Conservation (phyloP, 352 stramenopile genomes). For the Phytophthora hybrid region DNA sequence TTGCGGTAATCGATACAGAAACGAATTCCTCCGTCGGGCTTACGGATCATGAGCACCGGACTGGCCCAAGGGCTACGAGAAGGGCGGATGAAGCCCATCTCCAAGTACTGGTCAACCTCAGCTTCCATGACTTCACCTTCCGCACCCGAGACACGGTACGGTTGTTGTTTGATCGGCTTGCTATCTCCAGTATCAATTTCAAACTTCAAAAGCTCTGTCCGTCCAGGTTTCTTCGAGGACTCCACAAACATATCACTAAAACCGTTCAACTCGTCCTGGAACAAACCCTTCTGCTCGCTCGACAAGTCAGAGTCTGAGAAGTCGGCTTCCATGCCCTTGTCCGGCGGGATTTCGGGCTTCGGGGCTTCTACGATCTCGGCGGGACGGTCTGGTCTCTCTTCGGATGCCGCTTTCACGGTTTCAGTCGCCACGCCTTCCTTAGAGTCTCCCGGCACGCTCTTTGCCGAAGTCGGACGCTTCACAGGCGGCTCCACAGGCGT, state of each 20-base stretch:
- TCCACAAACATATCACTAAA: conserved; percentile 7
- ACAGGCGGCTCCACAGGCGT: no score
- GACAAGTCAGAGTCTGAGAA: background rate
- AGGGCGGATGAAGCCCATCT: background rate
- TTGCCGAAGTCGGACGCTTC: no score
- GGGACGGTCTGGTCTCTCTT: background rate
- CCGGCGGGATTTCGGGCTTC: background rate
- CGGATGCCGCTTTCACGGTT: no score
- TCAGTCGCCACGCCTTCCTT: no score
- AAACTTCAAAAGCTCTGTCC: conserved; percentile 13
- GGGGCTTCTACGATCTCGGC: background rate
- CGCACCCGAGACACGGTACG: conserved; percentile 12
- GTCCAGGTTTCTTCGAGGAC: conserved; percentile 3
- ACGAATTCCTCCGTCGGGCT: conserved; percentile 1
- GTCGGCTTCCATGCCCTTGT: background rate
- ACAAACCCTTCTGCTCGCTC: background rate
- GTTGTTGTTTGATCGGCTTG: conserved; percentile 10
- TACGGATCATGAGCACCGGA: background rate
- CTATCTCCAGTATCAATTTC: conserved; percentile 14
- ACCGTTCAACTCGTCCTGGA: background rate
- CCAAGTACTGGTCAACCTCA: conserved; percentile 8
- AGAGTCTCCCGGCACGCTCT: no score
- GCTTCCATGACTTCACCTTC: conserved; percentile 17
- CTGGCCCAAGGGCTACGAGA: conserved; percentile 7
- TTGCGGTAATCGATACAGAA: conserved; percentile 23